Evolutionary conservation across 371 early-diverging fungal species (phyloP).

Genomic region (Paraphysoderma sedebokerense): DNA sequence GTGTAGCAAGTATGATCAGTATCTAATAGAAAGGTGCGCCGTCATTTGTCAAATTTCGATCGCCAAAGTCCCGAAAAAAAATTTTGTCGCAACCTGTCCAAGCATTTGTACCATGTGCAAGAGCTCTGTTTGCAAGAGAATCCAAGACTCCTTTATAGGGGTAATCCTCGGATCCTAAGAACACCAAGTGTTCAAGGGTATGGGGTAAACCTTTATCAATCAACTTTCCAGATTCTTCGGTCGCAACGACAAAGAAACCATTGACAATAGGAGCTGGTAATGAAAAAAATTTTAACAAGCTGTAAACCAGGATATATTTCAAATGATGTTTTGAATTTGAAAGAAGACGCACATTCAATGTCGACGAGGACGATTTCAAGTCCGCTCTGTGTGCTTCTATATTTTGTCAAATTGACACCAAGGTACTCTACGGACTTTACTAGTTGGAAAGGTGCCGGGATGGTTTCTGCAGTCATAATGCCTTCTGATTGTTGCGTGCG

Average conservation of each 20-base stretch:
- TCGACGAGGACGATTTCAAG: constrained; percentile 38
- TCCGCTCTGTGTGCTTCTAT: constrained; percentile 32
- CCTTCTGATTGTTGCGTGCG: too few relatives aligned
- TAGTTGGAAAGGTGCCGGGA: too few relatives aligned
- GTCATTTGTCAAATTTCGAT: background rate
- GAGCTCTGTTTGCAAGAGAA: constrained; percentile 43
- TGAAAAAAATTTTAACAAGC: background rate
- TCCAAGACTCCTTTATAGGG: constrained; percentile 51
- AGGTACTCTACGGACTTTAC: too few relatives aligned
- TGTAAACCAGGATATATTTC: too few relatives aligned
- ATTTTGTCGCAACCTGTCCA: constrained; percentile 24
- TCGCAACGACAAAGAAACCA: constrained; percentile 38
- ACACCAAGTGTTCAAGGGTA: constrained; percentile 39
- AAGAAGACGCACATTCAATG: constrained; percentile 26
- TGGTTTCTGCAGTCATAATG: too few relatives aligned
- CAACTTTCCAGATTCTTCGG: constrained; percentile 35
- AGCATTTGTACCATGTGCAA: constrained; percentile 51
- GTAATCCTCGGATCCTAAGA: constrained; percentile 25
- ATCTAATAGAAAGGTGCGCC: background rate
- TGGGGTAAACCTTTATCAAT: constrained; percentile 18
- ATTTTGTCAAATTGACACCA: too few relatives aligned
- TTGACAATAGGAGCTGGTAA: constrained; percentile 37
- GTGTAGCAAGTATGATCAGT: background rate
- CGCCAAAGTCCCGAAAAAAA: background rate
- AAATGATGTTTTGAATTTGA: background rate